Base-by-base conservation (phyloP, 768 basidiomycete species). In the Kwoniella europaea region DNA sequence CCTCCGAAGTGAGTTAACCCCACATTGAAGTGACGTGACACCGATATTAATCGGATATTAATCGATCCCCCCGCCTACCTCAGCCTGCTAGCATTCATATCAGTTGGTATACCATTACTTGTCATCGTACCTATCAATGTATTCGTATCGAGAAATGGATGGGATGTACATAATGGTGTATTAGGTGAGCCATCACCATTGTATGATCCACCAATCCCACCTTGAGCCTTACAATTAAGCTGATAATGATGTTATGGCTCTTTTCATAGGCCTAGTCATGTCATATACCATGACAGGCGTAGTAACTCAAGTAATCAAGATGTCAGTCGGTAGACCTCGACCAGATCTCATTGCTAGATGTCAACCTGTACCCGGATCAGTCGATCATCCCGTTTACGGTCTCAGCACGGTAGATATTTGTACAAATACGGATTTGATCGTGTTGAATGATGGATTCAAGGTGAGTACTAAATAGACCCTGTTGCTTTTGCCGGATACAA, bases 391-490 rank as follows among this genome's bases (percentile, higher is more conserved):
- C 1, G 76, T 84, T 0, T 96, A 88, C 73, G 91, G 92, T 0
- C 85, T 98, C 9, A 89, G 90, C 0, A 89, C 86, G n/a, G 88
- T 87, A 63, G 86, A 88, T 5, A 89, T 96, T 64, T 99, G 97
- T 83, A 92, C 92, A 0, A 90, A 91, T 76, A 86, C 88, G 4
- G 84, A 91, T 72, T 75, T 81, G 18, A 73, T 79, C 9, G 87
- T 90, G 29, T 82, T 94, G 73, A 85, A 86, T 35, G 93, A 96
- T 84, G 95, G 94, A 1, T 98, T 93, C 86, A 88, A 92, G 79
- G 79, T 79, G 67, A 63, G 79, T 66, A 18, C 46, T 18, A 35
- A 7, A 50, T 50, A 50, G 13, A 50, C 13, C 18, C 6, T 16
- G 15, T 15, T 50, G 46, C 10, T 50, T 35, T 35, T 35, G 1